Evolutionary conservation across 345 rosid species (phyloP), one percentile per base, ranked within the genome.

Genomic region (Erucastrum elatum): DNA sequence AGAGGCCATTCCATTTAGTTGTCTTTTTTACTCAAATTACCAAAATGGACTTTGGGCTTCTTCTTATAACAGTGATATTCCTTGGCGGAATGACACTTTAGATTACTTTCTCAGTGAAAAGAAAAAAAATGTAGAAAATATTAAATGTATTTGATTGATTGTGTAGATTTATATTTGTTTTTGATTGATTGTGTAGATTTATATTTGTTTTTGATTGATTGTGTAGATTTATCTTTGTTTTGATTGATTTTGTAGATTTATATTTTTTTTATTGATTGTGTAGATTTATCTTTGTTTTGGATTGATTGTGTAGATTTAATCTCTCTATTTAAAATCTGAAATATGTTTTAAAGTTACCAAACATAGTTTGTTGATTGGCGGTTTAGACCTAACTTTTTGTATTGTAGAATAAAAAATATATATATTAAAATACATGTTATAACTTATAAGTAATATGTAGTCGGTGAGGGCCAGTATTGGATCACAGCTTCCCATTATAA

Each of bases 11-110:
- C 37, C n/a, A 29, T 70, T 30, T 64, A 29, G n/a, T 56, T 67
- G 63, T 53, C 69, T 5, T 77, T 75, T 83, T 71, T n/a, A 16
- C 61, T 35, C 37, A 56, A 69, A 65, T 80, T 73, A 82, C 83
- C 16, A 13, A 8, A 72, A 58, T 72, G 58, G 30, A 35, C 78
- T 80, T 66, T 29, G 76, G 79, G 61, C 78, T 68, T 80, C 67
- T 21, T 64, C 63, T 34, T 62, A 9, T 6, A 29, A 25, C 37
- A 21, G 31, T 11, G 17, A 25, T 44, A 12, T 44, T 8, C 15
- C 26, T 8, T 1, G 3, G 10, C 3, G 10, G 30, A 12, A 73
- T 2, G 4, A 71, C 75, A 53, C 51, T n/a, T 4, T 68, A 29
- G 26, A n/a, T 46, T 8, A 68, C 64, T 70, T 70, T 70, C 27